Evolutionary conservation across 2,329 filamentous ascomycete genomes (phyloP), one percentile per base, ranked within the genome.

Genomic region (Orbilia brochopaga): DNA sequence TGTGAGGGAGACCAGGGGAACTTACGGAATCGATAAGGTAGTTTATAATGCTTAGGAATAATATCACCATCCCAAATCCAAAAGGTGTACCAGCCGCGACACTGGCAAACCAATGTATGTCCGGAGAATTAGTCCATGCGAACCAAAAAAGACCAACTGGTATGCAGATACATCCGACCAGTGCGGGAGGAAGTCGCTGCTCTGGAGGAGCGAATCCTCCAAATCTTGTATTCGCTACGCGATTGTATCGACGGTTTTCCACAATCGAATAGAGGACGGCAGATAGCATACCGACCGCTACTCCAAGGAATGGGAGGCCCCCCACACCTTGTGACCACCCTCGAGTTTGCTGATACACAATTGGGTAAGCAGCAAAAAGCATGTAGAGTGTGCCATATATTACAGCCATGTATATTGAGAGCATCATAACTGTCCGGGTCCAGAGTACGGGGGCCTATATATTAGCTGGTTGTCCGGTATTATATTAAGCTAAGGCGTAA

Each of bases 121-220:
- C 78, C 0, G 82, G 81, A 17, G 80, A 82, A 72, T 85, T 86
- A 0, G 87, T 89, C 87, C 87, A 90, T 0, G 86, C 87, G 75
- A 89, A 88, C 82, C 85, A 86, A 81, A 90, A 88, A 17, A 90
- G 80, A 2, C 87, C 85, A 17, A 87, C 77, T 1, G 88, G 88
- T 2, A 91, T 80, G 2, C 84, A 80, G 19, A 89, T 78, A 13
- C 84, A 85, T 8, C 88, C 89, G 37, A 90, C 76, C 73, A 90
- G 83, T 53, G 83, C 83, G 3, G 85, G 83, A 0, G 85, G 84
- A 1, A 92, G 81, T 19, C 89, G 83, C 8, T 86, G 84, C 79
- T 91, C 89, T 0, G 88, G 86, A 0, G 88, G 84, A 1, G 87
- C 86, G 53, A 84, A 83, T 1, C 86, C 86, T 7, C 80, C 80